Evolutionary conservation across 257 asterid genomes (phyloP), one percentile per base, ranked within the genome.

Genomic region (Gentiana macrophylla): DNA sequence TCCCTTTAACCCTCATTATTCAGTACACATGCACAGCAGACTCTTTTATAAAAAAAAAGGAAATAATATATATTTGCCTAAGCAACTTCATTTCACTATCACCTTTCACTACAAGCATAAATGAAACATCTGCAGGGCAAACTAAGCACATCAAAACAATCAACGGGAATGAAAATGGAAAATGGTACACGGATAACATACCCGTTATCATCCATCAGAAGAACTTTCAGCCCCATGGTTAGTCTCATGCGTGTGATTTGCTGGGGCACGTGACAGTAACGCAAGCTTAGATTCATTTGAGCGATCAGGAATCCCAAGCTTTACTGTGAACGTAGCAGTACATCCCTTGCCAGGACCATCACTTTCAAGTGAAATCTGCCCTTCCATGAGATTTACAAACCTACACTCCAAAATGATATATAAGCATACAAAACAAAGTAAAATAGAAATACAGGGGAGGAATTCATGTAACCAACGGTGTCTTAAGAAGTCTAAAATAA

Each of bases 321-420:
- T 90, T 37, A 86, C 84, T 46, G 83, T 70, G 56, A 90, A 77
- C 70, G 74, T 75, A 12, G 90, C 88, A 5, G 94, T 87, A 32
- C 88, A 70, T 59, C 98, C 98, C 79, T 84, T 83, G 53, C 98
- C 93, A 34, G 74, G 77, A 53, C 98, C 98, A 70, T 91, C 98
- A 74, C 98, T 91, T 69, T 91, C 97, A 35, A 91, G 70, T 88
- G 92, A 77, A 76, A 91, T 85, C 44, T 87, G 88, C 64, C 98
- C 97, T 57, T 83, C 98, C 97, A 87, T 91, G 62, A 87, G 94
- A 77, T 83, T 85, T 33, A 91, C 93, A 70, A 87, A 87, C 85
- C 98, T 91, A 5, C 5, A 10, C 9, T 10, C 46, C 46, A 2
- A 41, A 41, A 41, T 41, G 46, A 41, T 41, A 41, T 1, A 5